Conservation (phyloP, 148 eudicot genomes). For the Bassia scoparia region DNA sequence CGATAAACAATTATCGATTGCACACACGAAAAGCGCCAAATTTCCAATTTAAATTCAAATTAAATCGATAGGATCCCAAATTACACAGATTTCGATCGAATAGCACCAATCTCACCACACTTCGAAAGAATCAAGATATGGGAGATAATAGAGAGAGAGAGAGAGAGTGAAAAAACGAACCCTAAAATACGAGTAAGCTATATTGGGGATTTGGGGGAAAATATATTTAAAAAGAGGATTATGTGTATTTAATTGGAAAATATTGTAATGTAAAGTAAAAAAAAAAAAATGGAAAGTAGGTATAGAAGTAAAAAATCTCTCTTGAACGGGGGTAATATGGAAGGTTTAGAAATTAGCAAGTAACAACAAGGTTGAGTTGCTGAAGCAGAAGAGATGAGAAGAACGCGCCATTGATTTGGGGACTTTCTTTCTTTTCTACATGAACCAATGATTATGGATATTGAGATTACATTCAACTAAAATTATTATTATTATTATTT, state of each 20-base stretch:
- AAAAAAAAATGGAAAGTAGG: background rate
- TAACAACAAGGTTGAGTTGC: no score
- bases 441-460: no score
- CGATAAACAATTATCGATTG: no score
- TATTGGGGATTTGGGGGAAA: background rate
- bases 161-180: background rate
- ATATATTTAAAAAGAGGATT: background rate
- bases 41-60: slow-evolving; percentile 6
- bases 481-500: no score
- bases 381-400: no score
- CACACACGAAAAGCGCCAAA: slow-evolving; percentile 4
- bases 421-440: no score
- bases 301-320: background rate
- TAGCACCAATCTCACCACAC: slow-evolving; percentile 10
- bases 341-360: background rate
- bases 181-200: background rate
- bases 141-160: background rate
- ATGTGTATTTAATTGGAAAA: background rate
- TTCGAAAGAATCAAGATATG: slow-evolving; percentile 5
- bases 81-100: slow-evolving; percentile 17
- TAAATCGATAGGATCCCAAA: background rate
- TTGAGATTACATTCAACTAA: no score
- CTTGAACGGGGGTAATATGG: no score
- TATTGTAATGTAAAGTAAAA: background rate
- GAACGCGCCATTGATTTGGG: no score